Evolutionary conservation across 495 filamentous ascomycete species (phyloP).

Genomic region (Jackrogersella multiformis): DNA sequence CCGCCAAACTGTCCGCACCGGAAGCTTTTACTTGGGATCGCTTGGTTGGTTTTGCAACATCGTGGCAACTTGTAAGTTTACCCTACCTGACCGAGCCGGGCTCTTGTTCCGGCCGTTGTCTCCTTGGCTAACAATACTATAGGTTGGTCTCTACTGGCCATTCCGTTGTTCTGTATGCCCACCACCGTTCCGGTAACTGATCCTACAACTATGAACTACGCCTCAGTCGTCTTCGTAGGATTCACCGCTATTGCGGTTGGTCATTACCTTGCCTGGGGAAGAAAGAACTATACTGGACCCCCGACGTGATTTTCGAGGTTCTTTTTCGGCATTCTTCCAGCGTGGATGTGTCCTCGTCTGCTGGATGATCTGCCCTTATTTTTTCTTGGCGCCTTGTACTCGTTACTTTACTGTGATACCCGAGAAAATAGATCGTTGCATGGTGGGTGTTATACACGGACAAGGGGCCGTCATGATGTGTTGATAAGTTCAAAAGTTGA

Average conservation of each 20-base stretch:
- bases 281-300: conserved; percentile 75
- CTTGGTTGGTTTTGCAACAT: conserved; percentile 67
- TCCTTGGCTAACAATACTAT: conserved; percentile 27
- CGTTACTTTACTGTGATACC: conserved; percentile 24
- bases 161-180: conserved; percentile 74
- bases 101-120: conserved; percentile 10
- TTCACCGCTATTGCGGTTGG: conserved; percentile 60
- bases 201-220: conserved; percentile 71
- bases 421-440: conserved; percentile 14
- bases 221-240: conserved; percentile 69
- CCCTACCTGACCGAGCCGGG: background rate
- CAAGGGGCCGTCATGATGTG: conserved; percentile 7
- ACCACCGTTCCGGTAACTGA: conserved; percentile 66
- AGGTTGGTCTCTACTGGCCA: conserved; percentile 70
- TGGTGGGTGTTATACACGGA: background rate
- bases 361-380: background rate
- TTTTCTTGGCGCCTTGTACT: conserved; percentile 1
- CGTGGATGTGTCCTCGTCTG: conserved; percentile 1
- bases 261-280: conserved; percentile 64
- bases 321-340: conserved; percentile 5
- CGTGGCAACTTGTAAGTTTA: conserved; percentile 61
- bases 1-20: conserved; percentile 60
- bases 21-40: conserved; percentile 63
- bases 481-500: conserved; percentile 14
- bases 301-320: conserved; percentile 50